Conservation (phyloP, 2,329 filamentous ascomycete genomes). For the Xylaria arbuscula region DNA sequence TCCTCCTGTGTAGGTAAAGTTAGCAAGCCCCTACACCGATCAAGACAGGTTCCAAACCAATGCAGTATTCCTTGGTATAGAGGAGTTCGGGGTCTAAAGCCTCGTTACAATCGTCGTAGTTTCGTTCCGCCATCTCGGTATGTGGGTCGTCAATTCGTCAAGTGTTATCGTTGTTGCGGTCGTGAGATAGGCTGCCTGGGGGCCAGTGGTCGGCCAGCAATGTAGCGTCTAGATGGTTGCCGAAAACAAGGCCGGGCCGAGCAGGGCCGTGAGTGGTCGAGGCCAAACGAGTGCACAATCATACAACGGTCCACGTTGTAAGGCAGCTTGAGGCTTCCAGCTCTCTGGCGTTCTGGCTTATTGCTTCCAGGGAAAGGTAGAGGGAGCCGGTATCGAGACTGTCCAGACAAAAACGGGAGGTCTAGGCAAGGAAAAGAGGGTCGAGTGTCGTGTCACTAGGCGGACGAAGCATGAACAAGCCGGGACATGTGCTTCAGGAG, state of each 20-base stretch:
- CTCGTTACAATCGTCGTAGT: slow-evolving; percentile 63
- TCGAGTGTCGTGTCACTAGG: slow-evolving; percentile 14
- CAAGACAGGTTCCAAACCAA: slow-evolving; percentile 66
- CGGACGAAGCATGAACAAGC: slow-evolving; percentile 20
- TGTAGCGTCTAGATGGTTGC: slow-evolving; percentile 6
- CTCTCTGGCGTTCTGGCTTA: neutral
- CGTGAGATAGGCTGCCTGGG: slow-evolving; percentile 12
- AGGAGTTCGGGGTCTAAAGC: slow-evolving; percentile 86
- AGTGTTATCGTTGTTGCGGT: slow-evolving; percentile 27
- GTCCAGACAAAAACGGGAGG: slow-evolving; percentile 20
- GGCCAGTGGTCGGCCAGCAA: slow-evolving; percentile 1
- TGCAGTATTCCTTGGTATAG: slow-evolving; percentile 93
- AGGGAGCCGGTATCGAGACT: slow-evolving; percentile 14
- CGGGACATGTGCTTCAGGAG: slow-evolving; percentile 22
- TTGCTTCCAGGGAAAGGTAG: neutral
- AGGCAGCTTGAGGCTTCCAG: slow-evolving; percentile 14
- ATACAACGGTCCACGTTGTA: slow-evolving; percentile 32
- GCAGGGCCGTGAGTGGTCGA: neutral
- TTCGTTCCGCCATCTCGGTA: slow-evolving; percentile 60
- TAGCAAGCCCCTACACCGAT: slow-evolving; percentile 44
- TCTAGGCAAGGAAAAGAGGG: slow-evolving; percentile 22
- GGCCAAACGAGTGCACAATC: slow-evolving; percentile 14
- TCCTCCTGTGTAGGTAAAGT: slow-evolving; percentile 69
- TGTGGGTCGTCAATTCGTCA: slow-evolving; percentile 38
- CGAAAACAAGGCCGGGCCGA: slow-evolving; percentile 3